These are phyloP conservation scores for Suillus spraguei DNA, from an alignment of 768 basidiomycete species.

Conservation along the genomic window DNA sequence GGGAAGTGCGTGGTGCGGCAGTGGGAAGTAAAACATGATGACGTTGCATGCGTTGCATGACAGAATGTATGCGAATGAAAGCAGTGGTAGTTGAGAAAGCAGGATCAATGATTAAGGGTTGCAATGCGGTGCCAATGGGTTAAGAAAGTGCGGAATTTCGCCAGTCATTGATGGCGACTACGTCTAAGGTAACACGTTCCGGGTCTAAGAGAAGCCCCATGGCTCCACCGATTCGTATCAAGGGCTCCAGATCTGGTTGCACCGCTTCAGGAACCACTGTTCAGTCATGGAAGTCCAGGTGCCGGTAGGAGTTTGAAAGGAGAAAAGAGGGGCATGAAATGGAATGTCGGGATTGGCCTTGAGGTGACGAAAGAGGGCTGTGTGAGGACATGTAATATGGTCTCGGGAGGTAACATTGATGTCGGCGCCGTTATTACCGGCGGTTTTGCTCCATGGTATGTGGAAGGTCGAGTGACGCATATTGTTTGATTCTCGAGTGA, in stretches of 20 bases:
- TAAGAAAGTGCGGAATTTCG: neutral
- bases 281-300: conserved; percentile 3
- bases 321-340: conserved; percentile 12
- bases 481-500: neutral
- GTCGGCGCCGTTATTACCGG: conserved; percentile 26
- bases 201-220: neutral
- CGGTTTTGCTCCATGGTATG: conserved; percentile 42
- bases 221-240: neutral
- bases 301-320: neutral
- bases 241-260: conserved; percentile 1
- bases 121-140: neutral
- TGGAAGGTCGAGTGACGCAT: conserved; percentile 22
- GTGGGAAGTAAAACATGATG: neutral
- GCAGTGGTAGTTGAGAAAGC: neutral
- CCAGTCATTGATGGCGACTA: neutral
- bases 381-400: conserved; percentile 18
- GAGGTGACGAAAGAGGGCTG: conserved; percentile 29
- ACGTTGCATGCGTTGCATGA: neutral
- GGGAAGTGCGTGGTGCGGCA: neutral
- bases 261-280: conserved; percentile 8
- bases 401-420: conserved; percentile 27
- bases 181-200: neutral
- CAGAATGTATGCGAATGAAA: neutral
- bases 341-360: conserved; percentile 20
- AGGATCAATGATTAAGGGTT: neutral